phyloP scores from a whole-genome alignment of 331 rosid genomes.

The Spiraea crenata region DNA sequence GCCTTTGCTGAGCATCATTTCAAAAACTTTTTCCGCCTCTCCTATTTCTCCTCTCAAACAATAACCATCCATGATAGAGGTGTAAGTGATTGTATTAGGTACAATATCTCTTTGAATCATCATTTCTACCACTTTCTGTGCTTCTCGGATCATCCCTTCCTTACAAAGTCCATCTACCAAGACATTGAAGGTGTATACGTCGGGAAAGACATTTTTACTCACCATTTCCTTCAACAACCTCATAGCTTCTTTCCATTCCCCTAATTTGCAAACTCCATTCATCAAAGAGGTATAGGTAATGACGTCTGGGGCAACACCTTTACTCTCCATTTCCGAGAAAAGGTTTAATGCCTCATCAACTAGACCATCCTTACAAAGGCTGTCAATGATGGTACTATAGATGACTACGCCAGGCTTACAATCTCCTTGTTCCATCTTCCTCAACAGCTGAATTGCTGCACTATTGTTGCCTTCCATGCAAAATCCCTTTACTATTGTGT shows the following conservation, averaged over 20 bases:
- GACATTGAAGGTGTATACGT: too few species aligned
- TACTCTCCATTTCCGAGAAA: too few species aligned
- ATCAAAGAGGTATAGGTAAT: too few species aligned
- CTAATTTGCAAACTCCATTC: too few species aligned
- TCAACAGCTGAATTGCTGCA: slow-evolving; percentile 2
- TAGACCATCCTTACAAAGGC: slow-evolving; percentile 6
- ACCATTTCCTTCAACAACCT: too few species aligned
- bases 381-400: neutral
- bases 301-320: too few species aligned
- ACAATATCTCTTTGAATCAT: neutral
- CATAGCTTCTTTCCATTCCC: too few species aligned
- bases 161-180: too few species aligned
- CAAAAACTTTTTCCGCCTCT: neutral
- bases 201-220: too few species aligned
- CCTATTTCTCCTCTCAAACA: neutral
- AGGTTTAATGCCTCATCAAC: too few species aligned
- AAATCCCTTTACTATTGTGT: neutral
- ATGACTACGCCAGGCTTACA: neutral
- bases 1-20: neutral
- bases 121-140: too few species aligned
- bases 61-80: slow-evolving; percentile 1
- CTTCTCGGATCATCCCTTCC: too few species aligned
- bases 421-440: neutral
- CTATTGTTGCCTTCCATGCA: slow-evolving; percentile 4
- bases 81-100: neutral